phyloP scores from a whole-genome alignment of 192 early-diverging fungal species.

The Gonapodya prolifera region DNA sequence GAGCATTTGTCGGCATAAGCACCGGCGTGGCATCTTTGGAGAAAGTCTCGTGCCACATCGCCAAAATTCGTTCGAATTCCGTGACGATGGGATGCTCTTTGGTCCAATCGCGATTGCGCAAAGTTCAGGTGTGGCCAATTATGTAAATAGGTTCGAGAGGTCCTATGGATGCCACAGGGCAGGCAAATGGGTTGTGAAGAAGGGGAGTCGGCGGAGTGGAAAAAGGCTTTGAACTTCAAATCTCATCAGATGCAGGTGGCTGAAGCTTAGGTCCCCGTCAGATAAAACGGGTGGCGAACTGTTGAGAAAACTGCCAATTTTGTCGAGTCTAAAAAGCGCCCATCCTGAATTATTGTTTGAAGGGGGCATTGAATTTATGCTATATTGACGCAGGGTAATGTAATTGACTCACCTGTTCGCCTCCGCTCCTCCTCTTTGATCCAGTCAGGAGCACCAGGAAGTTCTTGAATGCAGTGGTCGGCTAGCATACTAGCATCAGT shows the following conservation, averaged over 20 bases:
- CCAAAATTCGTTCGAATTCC: neutral
- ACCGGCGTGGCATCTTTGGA: neutral
- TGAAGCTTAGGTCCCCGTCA: neutral
- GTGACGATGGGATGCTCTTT: neutral
- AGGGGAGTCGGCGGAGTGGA: neutral
- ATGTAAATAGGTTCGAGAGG: neutral
- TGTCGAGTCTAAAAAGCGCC: neutral
- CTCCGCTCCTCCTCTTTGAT: neutral
- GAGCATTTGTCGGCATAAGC: neutral
- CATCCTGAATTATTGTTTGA: neutral
- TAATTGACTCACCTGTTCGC: neutral
- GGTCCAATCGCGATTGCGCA: neutral
- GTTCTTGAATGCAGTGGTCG: neutral
- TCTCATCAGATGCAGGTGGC: neutral
- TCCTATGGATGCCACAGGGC: neutral
- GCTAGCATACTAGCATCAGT: neutral
- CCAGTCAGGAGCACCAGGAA: neutral
- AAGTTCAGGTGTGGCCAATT: neutral
- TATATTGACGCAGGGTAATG: too few species aligned
- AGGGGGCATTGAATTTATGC: neutral
- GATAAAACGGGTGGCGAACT: neutral
- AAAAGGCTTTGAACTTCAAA: neutral
- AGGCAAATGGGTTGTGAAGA: neutral
- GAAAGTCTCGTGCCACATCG: neutral
- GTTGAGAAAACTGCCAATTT: neutral